A percentile compares a stretch with the other conserved stretches of the same genome.
Evolutionary conservation across 2,329 filamentous ascomycete species (phyloP).

Genomic region (Dactylellina leptospora): DNA sequence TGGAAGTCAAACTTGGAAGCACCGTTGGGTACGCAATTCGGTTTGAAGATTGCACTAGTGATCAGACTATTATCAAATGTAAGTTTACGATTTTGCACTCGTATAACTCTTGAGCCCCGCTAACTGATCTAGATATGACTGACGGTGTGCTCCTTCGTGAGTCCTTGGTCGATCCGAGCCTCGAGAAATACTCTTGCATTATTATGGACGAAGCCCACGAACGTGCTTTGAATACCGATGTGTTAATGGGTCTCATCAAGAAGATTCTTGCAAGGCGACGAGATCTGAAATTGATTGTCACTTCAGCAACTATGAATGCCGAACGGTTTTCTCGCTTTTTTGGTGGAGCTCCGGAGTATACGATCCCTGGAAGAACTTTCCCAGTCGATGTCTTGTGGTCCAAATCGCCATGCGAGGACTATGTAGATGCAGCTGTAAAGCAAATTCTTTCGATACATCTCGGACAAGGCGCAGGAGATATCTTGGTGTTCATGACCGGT

Average conservation of each 20-base stretch:
- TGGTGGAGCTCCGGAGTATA: constrained; percentile 93
- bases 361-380: constrained; percentile 94
- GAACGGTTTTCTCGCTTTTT: constrained; percentile 97
- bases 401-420: constrained; percentile 93
- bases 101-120: constrained; percentile 4
- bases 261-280: constrained; percentile 89
- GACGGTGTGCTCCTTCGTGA: constrained; percentile 94
- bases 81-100: constrained; percentile 56
- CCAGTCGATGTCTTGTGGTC: constrained; percentile 97
- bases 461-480: constrained; percentile 90
- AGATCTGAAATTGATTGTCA: constrained; percentile 95
- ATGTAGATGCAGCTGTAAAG: constrained; percentile 95
- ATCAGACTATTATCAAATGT: constrained; percentile 92
- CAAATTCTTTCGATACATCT: constrained; percentile 96
- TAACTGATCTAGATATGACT: constrained; percentile 75
- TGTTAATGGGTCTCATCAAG: constrained; percentile 96
- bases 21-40: constrained; percentile 96
- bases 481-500: constrained; percentile 98
- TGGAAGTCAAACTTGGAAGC: constrained; percentile 89
- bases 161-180: constrained; percentile 87
- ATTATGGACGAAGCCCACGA: constrained; percentile 99
- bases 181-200: constrained; percentile 96
- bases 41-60: constrained; percentile 97
- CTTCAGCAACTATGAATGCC: constrained; percentile 97
- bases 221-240: constrained; percentile 93